Base-by-base conservation (phyloP, 148 eudicot genomes). In the Talinum fruticosum region DNA sequence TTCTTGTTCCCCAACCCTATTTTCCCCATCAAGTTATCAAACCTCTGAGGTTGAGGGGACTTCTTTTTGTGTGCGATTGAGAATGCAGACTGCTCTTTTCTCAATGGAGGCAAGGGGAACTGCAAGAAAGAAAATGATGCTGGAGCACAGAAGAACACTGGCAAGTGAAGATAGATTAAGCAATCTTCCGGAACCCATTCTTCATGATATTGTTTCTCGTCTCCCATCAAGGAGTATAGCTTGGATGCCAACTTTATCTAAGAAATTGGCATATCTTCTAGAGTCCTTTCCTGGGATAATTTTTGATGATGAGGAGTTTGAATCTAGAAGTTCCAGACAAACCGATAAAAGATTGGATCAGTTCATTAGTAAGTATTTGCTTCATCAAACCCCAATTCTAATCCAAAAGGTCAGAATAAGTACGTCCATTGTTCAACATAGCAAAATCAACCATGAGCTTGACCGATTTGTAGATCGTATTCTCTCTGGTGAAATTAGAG, bases 131-230 rank as follows among this genome's bases (percentile, higher is more conserved):
- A 53, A 13, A 54, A 19, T 33, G 66, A 73, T 29, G 66, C 66
- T 73, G n/a, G 66, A 73, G 66, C 45, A 34, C 18, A 66, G 76
- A 73, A 57, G 37, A 57, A n/a, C 6, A 8, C 6, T 34, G 29
- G 66, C 54, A 54, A 54, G 66, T 33, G 76, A 54, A 54, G 66
- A 54, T 35, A 33, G 76, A 57, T 73, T 73, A 7, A 73, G 66
- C 45, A 34, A 34, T 53, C 76, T 73, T 57, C 76, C 76, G 10
- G 76, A 32, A 21, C 18, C 16, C 32, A 7, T 73, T 21, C 13
- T 73, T 19, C 29, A 73, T 73, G 19, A 73, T 38, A n/a, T 73
- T 21, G 44, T 73, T 53, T 73, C 76, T 57, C 66, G 76, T 73
- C 76, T 54, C 19, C 76, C 76, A 73, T 73, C 44, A 21, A 73